Conservation (phyloP, 768 basidiomycete genomes). For the Leucocoprinus leucothites region DNA sequence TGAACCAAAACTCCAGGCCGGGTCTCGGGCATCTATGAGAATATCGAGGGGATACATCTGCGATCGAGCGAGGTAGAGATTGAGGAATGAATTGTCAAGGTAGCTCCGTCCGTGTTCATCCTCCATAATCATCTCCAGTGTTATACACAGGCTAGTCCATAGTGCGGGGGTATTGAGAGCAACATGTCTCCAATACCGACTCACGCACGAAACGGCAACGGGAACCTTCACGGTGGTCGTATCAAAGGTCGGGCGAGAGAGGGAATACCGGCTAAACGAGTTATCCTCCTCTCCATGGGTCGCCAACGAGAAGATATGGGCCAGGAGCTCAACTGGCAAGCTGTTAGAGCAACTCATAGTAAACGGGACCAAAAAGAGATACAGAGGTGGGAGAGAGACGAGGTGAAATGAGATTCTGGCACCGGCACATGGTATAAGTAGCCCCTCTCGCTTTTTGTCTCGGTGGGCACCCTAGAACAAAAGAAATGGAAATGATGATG, state of each 20-base stretch:
- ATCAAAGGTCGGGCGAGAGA: constrained; percentile 28
- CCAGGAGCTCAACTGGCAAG: constrained; percentile 56
- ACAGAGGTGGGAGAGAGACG: constrained; percentile 16
- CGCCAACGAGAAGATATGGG: constrained; percentile 52
- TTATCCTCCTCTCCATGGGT: constrained; percentile 26
- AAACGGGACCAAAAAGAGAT: constrained; percentile 3
- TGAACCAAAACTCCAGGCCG: constrained; percentile 49
- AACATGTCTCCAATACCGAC: constrained; percentile 50
- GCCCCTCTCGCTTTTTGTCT: constrained; percentile 28
- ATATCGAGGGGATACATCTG: constrained; percentile 49
- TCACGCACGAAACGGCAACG: constrained; percentile 44
- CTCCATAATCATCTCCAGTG: constrained; percentile 31
- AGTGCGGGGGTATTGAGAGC: constrained; percentile 45
- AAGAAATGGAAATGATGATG: constrained; percentile 28
- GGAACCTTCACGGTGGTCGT: constrained; percentile 42
- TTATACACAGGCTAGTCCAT: constrained; percentile 55
- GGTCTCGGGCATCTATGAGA: constrained; percentile 56
- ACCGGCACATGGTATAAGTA: constrained; percentile 25
- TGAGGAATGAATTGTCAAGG: constrained; percentile 36
- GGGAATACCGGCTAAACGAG: constrained; percentile 9
- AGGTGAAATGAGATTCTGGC: constrained; percentile 10
- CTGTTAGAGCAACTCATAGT: constrained; percentile 17
- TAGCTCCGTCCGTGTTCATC: constrained; percentile 1
- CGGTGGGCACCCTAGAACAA: constrained; percentile 31
- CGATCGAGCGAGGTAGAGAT: constrained; percentile 43